Conservation (phyloP, 768 basidiomycete genomes). For the Boletus barrowsii region DNA sequence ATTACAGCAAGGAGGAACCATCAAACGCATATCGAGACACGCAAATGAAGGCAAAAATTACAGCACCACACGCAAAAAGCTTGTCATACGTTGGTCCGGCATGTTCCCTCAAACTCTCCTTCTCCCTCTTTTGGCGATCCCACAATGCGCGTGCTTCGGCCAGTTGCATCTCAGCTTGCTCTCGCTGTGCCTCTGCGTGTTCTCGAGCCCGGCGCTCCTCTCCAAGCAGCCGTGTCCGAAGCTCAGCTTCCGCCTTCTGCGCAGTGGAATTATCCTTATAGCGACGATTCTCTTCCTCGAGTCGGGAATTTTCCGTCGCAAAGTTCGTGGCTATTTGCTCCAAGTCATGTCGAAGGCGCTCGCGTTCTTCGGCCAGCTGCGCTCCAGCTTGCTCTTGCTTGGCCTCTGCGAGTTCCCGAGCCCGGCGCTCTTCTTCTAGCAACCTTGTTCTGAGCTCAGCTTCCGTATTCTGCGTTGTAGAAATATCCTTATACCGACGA, state of each 20-base stretch:
- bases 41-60: conserved; percentile 12
- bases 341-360: conserved; percentile 24
- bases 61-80: conserved; percentile 13
- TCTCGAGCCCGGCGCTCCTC: conserved; percentile 20
- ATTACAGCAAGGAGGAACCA: background rate
- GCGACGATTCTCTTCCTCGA: conserved; percentile 23
- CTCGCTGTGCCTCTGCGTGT: conserved; percentile 15
- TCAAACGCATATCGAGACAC: conserved; percentile 14
- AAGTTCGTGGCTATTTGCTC: conserved; percentile 37
- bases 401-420: conserved; percentile 16
- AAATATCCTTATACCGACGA: conserved; percentile 7
- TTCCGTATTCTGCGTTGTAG: conserved; percentile 9
- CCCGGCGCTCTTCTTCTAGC: conserved; percentile 20
- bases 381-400: conserved; percentile 12
- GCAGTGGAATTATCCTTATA: conserved; percentile 8
- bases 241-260: conserved; percentile 13
- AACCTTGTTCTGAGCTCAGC: conserved; percentile 7
- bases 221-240: conserved; percentile 14
- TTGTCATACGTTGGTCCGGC: conserved; percentile 3
- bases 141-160: conserved; percentile 10
- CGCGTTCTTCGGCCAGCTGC: conserved; percentile 15
- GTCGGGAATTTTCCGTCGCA: conserved; percentile 31
- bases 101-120: background rate
- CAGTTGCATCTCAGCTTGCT: conserved; percentile 14
- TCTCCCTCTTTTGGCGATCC: conserved; percentile 6